Conservation (phyloP, 208 protist species). For the Leishmania arabica region DNA sequence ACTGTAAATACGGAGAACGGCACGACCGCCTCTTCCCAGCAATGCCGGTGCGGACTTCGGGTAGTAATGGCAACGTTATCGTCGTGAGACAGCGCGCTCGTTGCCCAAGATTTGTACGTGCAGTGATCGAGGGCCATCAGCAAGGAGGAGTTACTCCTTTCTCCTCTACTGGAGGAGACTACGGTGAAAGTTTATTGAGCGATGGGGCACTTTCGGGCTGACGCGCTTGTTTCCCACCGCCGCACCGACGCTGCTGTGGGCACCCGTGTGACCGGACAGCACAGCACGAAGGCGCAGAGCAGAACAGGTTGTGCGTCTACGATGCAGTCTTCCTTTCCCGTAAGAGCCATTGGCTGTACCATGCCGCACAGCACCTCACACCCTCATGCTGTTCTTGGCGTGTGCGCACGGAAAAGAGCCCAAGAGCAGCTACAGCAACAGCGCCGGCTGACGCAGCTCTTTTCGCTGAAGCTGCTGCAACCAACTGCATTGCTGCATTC, state of each 20-base stretch:
- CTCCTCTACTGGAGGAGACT: background rate
- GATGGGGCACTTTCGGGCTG: background rate
- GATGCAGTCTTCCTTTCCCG: background rate
- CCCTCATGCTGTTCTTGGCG: background rate
- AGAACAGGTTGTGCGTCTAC: background rate
- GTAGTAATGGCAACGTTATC: conserved; percentile 29
- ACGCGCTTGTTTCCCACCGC: background rate
- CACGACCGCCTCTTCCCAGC: conserved; percentile 5
- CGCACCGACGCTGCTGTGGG: background rate
- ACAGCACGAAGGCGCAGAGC: background rate
- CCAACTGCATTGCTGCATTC: background rate
- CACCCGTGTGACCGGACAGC: background rate
- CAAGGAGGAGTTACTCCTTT: background rate
- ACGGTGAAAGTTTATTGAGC: background rate
- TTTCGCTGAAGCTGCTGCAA: background rate
- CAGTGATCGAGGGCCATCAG: background rate
- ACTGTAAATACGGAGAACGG: conserved; percentile 30
- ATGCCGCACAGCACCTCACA: background rate
- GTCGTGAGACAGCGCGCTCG: conserved; percentile 22
- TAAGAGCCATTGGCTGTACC: background rate
- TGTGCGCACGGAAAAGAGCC: too few species aligned
- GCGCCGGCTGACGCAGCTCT: background rate
- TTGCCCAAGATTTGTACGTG: background rate
- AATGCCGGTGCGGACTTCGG: background rate
- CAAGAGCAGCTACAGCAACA: too few species aligned